Evolutionary conservation across 345 rosid genomes (phyloP), one percentile per base, ranked within the genome.

Genomic region (Melaleuca quinquenervia): DNA sequence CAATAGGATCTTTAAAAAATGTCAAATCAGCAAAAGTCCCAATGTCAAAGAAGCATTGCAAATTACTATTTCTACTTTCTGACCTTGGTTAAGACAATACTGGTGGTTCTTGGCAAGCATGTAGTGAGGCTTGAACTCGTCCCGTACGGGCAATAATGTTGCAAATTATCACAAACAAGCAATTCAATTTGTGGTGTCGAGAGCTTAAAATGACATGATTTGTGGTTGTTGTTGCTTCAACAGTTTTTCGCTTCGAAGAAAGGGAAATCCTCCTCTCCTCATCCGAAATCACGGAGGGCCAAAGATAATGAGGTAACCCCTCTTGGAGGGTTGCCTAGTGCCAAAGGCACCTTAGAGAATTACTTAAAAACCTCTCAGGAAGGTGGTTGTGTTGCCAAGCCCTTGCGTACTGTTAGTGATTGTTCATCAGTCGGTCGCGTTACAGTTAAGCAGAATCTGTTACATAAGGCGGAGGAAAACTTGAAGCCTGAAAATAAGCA

Each of bases 171-270:
- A 18, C 24, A n/a, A n/a, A n/a, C 41, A 14, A 53, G 49, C 51
- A 54, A 24, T 58, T 60, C 52, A 60, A 36, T 60, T 50, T 84
- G 80, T 11, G 80, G 9, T 62, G 82, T 29, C 14, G 48, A 18
- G 48, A 70, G 80, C 48, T 36, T 70, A 18, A 50, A 41, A 36
- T 64, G 45, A 64, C 32, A 1, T 0, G 56, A 62, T 70, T 45
- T 74, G 78, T 82, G 87, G 60, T 1, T 82, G 49, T 88, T 84
- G 86, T 84, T 24, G 84, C 82, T 44, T 88, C 1, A 89, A 83
- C 91, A 97, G 99, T 97, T 93, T 92, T 96, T 84, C 56, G 90
- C 91, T 75, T 95, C 96, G 48, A 96, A 91, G 91, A 97, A 96
- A 94, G 92, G 96, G 92, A 97, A 96, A 89, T 60, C 93, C 29